Base-by-base conservation (phyloP, 2,329 filamentous ascomycete genomes). In the Fusarium coicis region DNA sequence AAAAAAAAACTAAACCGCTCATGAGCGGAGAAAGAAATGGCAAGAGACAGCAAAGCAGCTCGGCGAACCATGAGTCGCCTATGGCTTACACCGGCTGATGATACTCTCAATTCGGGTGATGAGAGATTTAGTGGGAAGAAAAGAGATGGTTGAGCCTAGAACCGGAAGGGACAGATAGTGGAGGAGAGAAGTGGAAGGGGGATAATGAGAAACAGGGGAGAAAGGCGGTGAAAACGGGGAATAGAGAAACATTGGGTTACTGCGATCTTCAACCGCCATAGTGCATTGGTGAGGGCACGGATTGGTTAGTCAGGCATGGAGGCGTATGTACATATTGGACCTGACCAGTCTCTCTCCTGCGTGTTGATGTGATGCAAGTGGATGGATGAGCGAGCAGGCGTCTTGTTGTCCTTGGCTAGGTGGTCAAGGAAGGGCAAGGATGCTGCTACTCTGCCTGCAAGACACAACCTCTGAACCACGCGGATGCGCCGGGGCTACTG, bases 211-310 rank as follows among this genome's bases (percentile, higher is more conserved):
- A 34, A 53, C 50, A 70, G 70, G 65, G 61, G 58, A 65, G 74
- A 77, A 77, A 77, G 74, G 75, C 75, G 75, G 75, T 77, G 75
- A 77, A 76, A 77, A 73, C 68, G 58, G 70, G 61, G 63, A 69
- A 60, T 67, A 66, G 66, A 66, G 64, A 68, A 58, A 54, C 40
- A 37, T 42, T 44, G 21, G 49, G 62, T 43, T 65, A 62, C 46
- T 62, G 49, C 49, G 40, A 34, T 28, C 23, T 28, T 50, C 63
- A 52, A 61, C 26, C 46, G 36, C 47, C 50, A 39, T 54, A 34
- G 44, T 43, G 58, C 62, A 57, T 55, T 59, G 55, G 61, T 52
- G 30, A 56, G 64, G 43, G 61, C 55, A 61, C 58, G 68, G 40
- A 47, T 75, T 74, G 26, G 34, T 42, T n/a, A 42, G 50, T 42